phyloP scores from a whole-genome alignment of 306 rosid genomes.

The Fagus sylvatica region DNA sequence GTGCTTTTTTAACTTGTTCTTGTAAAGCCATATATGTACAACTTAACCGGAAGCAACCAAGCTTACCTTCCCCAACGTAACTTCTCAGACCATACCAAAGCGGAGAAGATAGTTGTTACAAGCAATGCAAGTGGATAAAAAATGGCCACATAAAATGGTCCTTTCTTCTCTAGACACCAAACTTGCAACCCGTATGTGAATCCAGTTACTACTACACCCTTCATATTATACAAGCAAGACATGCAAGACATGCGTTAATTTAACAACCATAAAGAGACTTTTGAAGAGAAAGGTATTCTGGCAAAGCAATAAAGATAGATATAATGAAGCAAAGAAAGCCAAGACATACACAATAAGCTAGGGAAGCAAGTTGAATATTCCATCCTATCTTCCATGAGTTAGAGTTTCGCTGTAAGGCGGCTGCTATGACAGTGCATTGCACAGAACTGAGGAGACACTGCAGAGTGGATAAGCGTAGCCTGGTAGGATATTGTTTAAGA shows the following conservation, averaged over 20 bases:
- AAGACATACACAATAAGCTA: neutral
- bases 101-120: neutral
- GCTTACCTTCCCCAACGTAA: neutral
- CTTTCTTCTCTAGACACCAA: conserved; percentile 3
- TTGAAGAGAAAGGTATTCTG: too few species aligned
- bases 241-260: neutral
- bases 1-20: too few species aligned
- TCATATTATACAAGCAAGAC: neutral
- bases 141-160: neutral
- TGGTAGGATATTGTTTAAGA: neutral
- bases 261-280: too few species aligned
- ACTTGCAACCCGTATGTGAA: neutral
- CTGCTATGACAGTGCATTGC: neutral
- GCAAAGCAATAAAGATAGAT: too few species aligned
- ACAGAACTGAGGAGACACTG: neutral
- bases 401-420: neutral
- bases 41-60: neutral
- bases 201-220: neutral
- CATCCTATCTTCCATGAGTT: neutral
- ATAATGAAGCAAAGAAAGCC: too few species aligned
- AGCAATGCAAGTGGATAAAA: neutral
- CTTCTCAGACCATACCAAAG: neutral
- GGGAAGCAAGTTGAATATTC: conserved; percentile 3
- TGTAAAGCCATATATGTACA: too few species aligned
- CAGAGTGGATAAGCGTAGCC: neutral